Percentiles rank a stretch among this genome's conserved stretches.
phyloP scores from a whole-genome alignment of 176 grass and related monocot genomes.

The Oryza officinalis region DNA sequence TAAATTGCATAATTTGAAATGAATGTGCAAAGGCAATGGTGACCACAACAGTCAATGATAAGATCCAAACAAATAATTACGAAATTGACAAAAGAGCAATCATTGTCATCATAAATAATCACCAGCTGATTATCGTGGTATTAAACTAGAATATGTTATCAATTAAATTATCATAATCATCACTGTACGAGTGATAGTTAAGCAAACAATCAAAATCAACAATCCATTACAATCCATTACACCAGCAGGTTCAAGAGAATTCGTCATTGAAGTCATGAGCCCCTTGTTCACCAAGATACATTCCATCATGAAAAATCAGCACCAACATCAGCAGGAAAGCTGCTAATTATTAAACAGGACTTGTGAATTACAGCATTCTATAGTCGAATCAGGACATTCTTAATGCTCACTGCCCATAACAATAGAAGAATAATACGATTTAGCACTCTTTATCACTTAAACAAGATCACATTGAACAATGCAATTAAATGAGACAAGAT shows the following conservation, averaged over 20 bases:
- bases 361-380: background rate
- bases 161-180: slow-evolving; percentile 18
- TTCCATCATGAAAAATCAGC: background rate
- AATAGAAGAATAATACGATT: background rate
- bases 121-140: background rate
- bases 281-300: background rate
- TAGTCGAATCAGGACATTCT: background rate
- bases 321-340: slow-evolving; percentile 8
- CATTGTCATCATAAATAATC: background rate
- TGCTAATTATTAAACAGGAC: background rate
- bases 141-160: background rate
- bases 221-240: background rate
- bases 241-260: background rate
- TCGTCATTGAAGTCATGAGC: background rate
- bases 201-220: background rate
- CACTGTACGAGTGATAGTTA: background rate
- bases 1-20: background rate
- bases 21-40: background rate
- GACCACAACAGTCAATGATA: background rate
- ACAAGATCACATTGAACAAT: background rate
- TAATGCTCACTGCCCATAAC: background rate
- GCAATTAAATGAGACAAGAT: background rate
- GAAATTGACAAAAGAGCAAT: background rate
- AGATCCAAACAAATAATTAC: background rate
- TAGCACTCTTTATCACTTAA: background rate